These are phyloP conservation scores for Eragrostis tef DNA, from an alignment of 202 grass and related monocot species.

Conservation along the genomic window DNA sequence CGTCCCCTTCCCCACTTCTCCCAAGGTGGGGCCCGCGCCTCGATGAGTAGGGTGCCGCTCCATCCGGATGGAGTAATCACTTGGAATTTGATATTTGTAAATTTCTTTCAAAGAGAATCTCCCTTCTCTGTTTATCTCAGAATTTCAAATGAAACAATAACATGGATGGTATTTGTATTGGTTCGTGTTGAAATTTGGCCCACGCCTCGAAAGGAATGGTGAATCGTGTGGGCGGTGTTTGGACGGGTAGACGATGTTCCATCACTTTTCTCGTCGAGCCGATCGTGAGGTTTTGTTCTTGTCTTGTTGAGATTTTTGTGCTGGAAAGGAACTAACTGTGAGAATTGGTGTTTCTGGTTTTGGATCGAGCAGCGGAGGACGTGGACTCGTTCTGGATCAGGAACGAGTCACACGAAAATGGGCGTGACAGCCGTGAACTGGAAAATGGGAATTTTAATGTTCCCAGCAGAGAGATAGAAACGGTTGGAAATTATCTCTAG, in stretches of 20 bases:
- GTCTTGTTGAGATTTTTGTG: conserved; percentile 3
- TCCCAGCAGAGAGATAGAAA: background rate
- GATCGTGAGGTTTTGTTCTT: background rate
- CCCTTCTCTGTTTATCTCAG: too few species aligned
- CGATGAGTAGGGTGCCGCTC: background rate
- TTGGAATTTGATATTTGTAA: background rate
- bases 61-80: background rate
- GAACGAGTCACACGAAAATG: background rate
- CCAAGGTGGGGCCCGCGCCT: background rate
- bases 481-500: background rate
- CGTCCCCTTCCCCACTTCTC: background rate
- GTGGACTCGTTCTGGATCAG: background rate
- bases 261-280: background rate
- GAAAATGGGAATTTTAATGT: background rate
- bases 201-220: too few species aligned
- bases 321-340: background rate
- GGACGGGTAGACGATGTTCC: too few species aligned
- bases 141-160: too few species aligned
- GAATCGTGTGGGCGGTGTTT: background rate
- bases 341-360: background rate
- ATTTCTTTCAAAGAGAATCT: background rate
- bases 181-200: too few species aligned
- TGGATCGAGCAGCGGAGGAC: background rate
- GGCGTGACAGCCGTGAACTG: background rate
- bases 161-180: too few species aligned